Evolutionary conservation across 768 basidiomycete genomes (phyloP), one percentile per base, ranked within the genome.

Genomic region (Baorangia bicolor): DNA sequence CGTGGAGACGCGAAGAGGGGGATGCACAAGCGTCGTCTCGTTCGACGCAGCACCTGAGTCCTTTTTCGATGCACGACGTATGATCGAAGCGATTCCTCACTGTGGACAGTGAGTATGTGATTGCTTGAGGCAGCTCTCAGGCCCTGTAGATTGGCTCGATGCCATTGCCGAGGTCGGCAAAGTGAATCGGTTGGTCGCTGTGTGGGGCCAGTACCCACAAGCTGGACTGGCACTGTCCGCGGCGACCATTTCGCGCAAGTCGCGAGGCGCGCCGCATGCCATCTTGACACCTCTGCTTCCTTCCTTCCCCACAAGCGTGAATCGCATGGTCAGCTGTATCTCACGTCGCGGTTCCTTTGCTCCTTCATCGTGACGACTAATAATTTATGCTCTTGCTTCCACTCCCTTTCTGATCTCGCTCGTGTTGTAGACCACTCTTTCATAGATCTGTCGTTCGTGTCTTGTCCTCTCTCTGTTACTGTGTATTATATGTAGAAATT

Each of bases 21-120:
- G 27, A 35, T 45, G 14, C 67, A 61, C 64, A 68, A 70, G 43
- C 64, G 54, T 21, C 69, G 69, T 34, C 67, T 69, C 6, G 16
- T 64, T 18, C 61, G 57, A 41, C 66, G 61, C 11, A 20, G 39
- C 28, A 20, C 41, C 13, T 65, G 42, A 64, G 20, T 33, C 28
- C 12, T 5, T n/a, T 39, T 28, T 23, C 18, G 28, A 39, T 20
- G 28, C 30, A 37, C 9, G 30, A n/a, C 14, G 35, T n/a, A 46
- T 5, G 59, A 42, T 34, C 34, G 27, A 25, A 35, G 28, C 23
- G 41, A 38, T 49, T 49, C 57, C 20, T 23, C 25, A 1, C 7
- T 33, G 53, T 46, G 35, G 47, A 31, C 10, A 12, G 34, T 9
- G 27, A 23, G 44, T 20, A 38, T 42, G 27, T 50, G 31, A n/a